Evolutionary conservation across 2,329 filamentous ascomycete genomes (phyloP).

Genomic region (Cephalotrichum gorgonifer): DNA sequence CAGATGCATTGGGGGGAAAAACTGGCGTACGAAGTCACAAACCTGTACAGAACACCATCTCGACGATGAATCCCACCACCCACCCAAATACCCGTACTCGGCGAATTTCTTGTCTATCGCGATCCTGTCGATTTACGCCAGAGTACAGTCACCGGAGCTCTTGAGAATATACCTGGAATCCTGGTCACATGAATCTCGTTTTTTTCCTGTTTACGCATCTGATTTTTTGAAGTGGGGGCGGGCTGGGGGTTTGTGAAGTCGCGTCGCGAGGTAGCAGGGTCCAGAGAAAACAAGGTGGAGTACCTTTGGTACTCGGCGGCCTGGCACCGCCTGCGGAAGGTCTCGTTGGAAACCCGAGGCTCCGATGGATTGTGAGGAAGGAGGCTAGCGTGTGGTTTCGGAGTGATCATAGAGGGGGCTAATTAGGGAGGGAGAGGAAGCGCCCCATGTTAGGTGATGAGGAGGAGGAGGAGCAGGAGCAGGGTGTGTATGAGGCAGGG

Average conservation of each 20-base stretch:
- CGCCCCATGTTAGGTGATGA: background rate
- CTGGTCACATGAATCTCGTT: background rate
- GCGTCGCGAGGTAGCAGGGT: no score
- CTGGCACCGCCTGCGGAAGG: background rate
- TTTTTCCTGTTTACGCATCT: slow-evolving; percentile 2
- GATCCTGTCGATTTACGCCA: background rate
- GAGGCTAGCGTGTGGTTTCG: background rate
- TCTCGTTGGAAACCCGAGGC: background rate
- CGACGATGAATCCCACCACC: background rate
- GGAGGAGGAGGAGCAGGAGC: slow-evolving; percentile 4
- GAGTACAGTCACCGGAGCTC: slow-evolving; percentile 1
- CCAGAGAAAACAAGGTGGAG: no score
- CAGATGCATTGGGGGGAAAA: slow-evolving; percentile 2
- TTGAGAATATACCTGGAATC: background rate
- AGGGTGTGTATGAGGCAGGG: slow-evolving; percentile 2
- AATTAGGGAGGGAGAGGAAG: background rate
- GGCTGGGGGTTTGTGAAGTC: background rate
- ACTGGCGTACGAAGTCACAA: slow-evolving; percentile 4
- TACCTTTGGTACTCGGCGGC: no score
- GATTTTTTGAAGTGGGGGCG: background rate
- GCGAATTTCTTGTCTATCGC: slow-evolving; percentile 4
- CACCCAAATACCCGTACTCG: slow-evolving; percentile 5
- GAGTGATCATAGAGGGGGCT: background rate
- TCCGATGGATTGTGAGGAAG: background rate
- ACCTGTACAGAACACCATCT: background rate